These are phyloP conservation scores for Whalleya microplaca DNA, from an alignment of 2,329 filamentous ascomycete genomes.

Conservation along the genomic window DNA sequence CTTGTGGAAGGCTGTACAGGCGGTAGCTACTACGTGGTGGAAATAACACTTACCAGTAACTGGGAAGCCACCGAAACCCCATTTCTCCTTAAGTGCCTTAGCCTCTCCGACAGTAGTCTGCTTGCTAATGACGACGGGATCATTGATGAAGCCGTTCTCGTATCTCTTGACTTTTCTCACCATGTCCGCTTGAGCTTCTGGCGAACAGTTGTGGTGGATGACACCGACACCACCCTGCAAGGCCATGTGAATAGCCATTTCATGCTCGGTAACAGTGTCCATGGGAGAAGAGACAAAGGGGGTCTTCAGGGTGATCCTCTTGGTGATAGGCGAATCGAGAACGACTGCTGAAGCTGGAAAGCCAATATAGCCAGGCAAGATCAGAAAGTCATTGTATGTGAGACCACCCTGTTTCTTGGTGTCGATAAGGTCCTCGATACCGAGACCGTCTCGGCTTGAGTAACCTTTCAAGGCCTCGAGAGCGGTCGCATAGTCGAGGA, in stretches of 20 bases:
- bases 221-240: constrained; percentile 88
- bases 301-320: constrained; percentile 93
- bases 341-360: constrained; percentile 89
- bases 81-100: constrained; percentile 91
- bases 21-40: constrained; percentile 7
- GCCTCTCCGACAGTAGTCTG: constrained; percentile 89
- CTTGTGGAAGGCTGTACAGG: constrained; percentile 3
- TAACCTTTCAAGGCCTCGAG: constrained; percentile 84
- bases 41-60: constrained; percentile 80
- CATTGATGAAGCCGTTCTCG: constrained; percentile 98
- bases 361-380: constrained; percentile 96
- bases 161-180: constrained; percentile 98
- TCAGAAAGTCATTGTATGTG: constrained; percentile 98
- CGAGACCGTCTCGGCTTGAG: constrained; percentile 79
- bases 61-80: constrained; percentile 97
- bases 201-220: constrained; percentile 99
- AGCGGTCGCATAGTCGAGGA: constrained; percentile 75
- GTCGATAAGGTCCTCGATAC: constrained; percentile 85
- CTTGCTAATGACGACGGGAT: constrained; percentile 89
- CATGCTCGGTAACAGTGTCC: constrained; percentile 99
- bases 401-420: constrained; percentile 90
- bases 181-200: constrained; percentile 97
- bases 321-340: constrained; percentile 91
- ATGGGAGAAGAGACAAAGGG: constrained; percentile 97
- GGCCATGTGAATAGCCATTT: constrained; percentile 98